These are phyloP conservation scores for Cladosporium colombiae DNA, from an alignment of 2,329 filamentous ascomycete species.

Conservation along the genomic window DNA sequence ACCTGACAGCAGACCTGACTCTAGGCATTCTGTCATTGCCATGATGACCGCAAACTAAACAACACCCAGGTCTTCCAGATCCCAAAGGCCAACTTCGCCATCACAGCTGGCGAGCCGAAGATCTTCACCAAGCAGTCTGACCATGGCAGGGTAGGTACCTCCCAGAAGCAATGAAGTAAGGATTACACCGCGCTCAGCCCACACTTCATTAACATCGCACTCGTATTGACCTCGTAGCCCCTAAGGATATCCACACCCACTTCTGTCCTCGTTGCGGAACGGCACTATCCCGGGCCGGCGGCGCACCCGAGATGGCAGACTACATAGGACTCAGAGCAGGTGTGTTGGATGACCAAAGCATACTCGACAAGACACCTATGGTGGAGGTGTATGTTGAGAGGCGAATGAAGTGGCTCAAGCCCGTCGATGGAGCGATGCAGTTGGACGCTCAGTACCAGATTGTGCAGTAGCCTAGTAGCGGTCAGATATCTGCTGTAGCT, in stretches of 20 bases:
- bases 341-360: background rate
- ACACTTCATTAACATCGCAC: background rate
- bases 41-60: background rate
- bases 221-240: conserved; percentile 12
- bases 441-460: conserved; percentile 1
- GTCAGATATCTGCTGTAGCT: background rate
- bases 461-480: background rate
- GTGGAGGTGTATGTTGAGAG: conserved; percentile 1
- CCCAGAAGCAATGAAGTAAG: background rate
- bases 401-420: conserved; percentile 1
- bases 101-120: background rate
- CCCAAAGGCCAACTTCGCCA: background rate
- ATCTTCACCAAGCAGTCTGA: conserved; percentile 2
- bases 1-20: background rate
- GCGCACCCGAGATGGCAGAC: background rate
- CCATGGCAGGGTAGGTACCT: background rate
- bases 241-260: conserved; percentile 5
- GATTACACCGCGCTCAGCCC: no score
- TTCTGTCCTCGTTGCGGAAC: background rate
- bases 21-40: conserved; percentile 1
- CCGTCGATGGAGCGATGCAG: background rate
- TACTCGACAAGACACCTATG: background rate
- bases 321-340: background rate
- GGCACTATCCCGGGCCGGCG: conserved; percentile 1
- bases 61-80: conserved; percentile 1